Evolutionary conservation across 192 early-diverging fungal species (phyloP), one percentile per base, ranked within the genome.

Genomic region (Powellomyces hirtus): DNA sequence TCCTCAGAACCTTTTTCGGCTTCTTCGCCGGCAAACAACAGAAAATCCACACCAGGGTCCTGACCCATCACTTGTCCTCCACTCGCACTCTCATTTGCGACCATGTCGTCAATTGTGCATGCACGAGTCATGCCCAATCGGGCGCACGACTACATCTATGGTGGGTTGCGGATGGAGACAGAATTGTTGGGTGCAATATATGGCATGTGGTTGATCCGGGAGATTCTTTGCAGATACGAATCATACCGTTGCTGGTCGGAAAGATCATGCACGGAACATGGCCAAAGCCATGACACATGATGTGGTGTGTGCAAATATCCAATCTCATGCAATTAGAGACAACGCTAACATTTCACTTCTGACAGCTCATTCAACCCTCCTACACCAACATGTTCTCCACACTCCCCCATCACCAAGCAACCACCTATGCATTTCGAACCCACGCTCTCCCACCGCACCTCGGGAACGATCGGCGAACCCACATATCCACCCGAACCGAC

Each of bases 311-410:
- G 75, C 40, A n/a, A n/a, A n/a, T n/a, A n/a, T n/a, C n/a, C n/a
- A n/a, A n/a, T n/a, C n/a, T n/a, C n/a, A 69, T 52, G 18, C 8
- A 18, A 8, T 42, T 42, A 42, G 40, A 42, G 40, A 42, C n/a
- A n/a, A n/a, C n/a, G n/a, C n/a, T n/a, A n/a, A n/a, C n/a, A n/a
- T n/a, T n/a, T n/a, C n/a, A n/a, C n/a, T n/a, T n/a, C n/a, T n/a
- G n/a, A n/a, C n/a, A n/a, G 84, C 53, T 81, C 13, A 86, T 87
- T 49, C 59, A 79, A 13, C 86, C 86, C 8, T 58, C 76, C 27
- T 86, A 73, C 64, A 52, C 72, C 6, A 87, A 87, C 78, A 79
- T 87, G 81, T 87, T 87, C 64, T 84, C 81, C 22, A 62, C 79
- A 11, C 66, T 79, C 46, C 56, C 58, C 11, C 77, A 79, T 75